These are phyloP conservation scores for Nitzschia sp. DNA, from an alignment of 108 stramenopile species.

Conservation along the genomic window DNA sequence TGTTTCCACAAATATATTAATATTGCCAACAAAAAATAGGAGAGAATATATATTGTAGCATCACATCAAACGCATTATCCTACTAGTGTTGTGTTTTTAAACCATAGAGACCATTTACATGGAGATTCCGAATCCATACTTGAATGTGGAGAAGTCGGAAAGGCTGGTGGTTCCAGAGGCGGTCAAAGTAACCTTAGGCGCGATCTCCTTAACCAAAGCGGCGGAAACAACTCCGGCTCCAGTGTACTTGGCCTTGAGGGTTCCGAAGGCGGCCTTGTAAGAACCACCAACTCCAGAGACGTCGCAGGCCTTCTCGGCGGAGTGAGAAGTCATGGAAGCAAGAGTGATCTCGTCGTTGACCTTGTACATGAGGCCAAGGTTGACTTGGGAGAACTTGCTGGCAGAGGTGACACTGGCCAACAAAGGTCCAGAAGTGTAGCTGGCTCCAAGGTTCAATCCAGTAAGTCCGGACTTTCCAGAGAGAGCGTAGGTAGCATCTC, in stretches of 20 bases:
- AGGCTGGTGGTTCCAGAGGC: constrained; percentile 75
- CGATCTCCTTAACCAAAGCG: constrained; percentile 78
- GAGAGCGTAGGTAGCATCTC: constrained; percentile 81
- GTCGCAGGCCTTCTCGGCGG: constrained; percentile 63
- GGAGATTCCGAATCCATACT: constrained; percentile 80
- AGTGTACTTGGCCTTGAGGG: constrained; percentile 87
- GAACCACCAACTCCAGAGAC: constrained; percentile 69
- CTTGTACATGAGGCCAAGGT: constrained; percentile 83
- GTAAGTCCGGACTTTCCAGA: constrained; percentile 77
- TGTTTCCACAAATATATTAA: too few relatives aligned
- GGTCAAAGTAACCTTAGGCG: constrained; percentile 84
- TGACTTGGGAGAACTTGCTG: constrained; percentile 75
- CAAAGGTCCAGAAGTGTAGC: constrained; percentile 78
- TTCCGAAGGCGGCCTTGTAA: constrained; percentile 77
- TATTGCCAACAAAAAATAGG: too few relatives aligned
- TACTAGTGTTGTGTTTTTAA: too few relatives aligned
- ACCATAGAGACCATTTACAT: constrained; percentile 53
- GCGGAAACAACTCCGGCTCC: constrained; percentile 73
- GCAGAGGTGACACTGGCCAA: constrained; percentile 73
- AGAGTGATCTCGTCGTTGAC: constrained; percentile 74
- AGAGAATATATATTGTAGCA: too few relatives aligned
- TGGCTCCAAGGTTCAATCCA: constrained; percentile 77
- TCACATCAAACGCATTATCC: too few relatives aligned
- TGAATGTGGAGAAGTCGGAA: constrained; percentile 77
- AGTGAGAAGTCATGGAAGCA: constrained; percentile 80